Evolutionary conservation across 306 rosid species (phyloP), one percentile per base, ranked within the genome.

Genomic region (Begonia masoniana): DNA sequence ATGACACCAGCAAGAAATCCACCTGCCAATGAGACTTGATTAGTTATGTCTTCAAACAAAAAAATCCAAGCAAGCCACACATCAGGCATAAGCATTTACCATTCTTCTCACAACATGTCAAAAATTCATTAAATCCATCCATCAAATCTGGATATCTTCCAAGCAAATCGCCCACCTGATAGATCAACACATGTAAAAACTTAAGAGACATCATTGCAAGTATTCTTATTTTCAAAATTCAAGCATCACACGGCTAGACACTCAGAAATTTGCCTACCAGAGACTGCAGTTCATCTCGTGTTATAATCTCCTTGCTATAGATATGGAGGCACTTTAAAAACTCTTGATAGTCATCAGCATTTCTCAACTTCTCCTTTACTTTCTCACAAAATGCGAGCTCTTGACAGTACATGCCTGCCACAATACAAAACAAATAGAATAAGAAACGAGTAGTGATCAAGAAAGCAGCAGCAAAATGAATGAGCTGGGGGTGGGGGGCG

Each of bases 1-100:
- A 83, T 84, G 77, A 92, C 96, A 54, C 93, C 97, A 66, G 95
- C 93, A 71, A 85, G 95, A 79, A 84, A 80, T 73, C 93, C 99
- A 71, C 82, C 95, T 88, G 87, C 81, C 73, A 55, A 77, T 62
- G 66, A 71, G 39, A 60, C 43, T 61, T 53, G 50, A 68, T 88
- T 73, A 82, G 82, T 73, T 58, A 31, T 31, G 39, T 31, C 39
- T 31, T 21, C 24, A 48, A 61, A 50, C 7, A 65, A 11, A 49
- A 50, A 23, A 56, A 58, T 54, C 64, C 41, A 73, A 60, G 45
- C 67, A 70, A 46, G 21, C 42, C 39, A 59, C 65, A 49, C 66
- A 15, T 58, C 36, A 41, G 59, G 57, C 55, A 26, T 35, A 67
- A 68, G 65, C 15, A 73, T 65, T 69, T 87, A 92, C 99, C 99